These are phyloP conservation scores for Eustoma russellianum DNA, from an alignment of 257 asterid genomes.

Conservation along the genomic window DNA sequence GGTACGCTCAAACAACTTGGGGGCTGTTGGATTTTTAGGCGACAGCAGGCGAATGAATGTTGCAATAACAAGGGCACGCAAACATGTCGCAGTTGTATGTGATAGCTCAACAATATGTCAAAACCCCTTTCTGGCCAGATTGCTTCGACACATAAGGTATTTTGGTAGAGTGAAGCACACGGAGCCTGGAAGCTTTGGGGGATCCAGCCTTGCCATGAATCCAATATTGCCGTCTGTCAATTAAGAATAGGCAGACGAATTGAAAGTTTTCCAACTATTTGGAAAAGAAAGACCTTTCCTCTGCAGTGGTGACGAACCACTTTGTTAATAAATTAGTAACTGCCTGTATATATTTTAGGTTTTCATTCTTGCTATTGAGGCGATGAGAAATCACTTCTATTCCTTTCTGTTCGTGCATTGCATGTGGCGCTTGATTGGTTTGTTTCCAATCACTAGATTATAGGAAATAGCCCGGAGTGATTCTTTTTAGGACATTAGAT, in stretches of 20 bases:
- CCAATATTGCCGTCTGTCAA: constrained; percentile 75
- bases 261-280: not conserved
- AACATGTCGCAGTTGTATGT: constrained; percentile 79
- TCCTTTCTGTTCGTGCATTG: no score
- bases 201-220: constrained; percentile 72
- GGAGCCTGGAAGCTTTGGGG: constrained; percentile 75
- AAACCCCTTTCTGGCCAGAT: constrained; percentile 83
- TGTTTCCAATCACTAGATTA: no score
- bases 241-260: constrained; percentile 6
- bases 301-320: no score
- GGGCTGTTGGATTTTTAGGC: constrained; percentile 97
- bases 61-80: constrained; percentile 91
- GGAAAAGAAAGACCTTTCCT: no score
- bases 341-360: no score
- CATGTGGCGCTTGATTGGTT: no score
- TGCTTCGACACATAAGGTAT: constrained; percentile 80
- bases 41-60: constrained; percentile 94
- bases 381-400: no score
- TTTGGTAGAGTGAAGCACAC: constrained; percentile 80
- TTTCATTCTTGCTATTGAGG: no score
- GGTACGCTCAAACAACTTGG: constrained; percentile 95
- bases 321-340: no score
- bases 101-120: constrained; percentile 98
- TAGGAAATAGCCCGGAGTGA: no score
- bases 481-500: no score